A percentile compares a stretch with the other conserved stretches of the same genome.
Conservation (phyloP, 108 stramenopile genomes). For the Conticribra weissflogii region DNA sequence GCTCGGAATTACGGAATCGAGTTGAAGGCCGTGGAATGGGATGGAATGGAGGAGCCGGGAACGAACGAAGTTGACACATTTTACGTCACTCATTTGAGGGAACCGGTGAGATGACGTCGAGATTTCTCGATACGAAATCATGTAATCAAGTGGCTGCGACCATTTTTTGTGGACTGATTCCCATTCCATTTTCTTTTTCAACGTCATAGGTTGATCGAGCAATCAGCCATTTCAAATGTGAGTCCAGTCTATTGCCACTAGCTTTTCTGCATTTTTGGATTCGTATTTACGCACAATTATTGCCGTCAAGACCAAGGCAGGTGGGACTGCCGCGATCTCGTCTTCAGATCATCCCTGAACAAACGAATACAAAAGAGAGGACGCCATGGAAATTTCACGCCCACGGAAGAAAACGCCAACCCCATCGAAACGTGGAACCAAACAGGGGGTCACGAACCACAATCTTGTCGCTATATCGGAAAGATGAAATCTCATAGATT, state of each 20-base stretch:
- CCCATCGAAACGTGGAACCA: slow-evolving; percentile 26
- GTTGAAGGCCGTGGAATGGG: slow-evolving; percentile 19
- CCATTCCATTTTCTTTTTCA: background rate
- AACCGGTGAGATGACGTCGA: slow-evolving; percentile 26
- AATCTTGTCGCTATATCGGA: background rate
- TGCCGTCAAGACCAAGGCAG: slow-evolving; percentile 31
- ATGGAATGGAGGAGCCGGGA: slow-evolving; percentile 28
- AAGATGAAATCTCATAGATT: background rate
- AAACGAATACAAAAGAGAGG: background rate
- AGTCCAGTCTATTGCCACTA: background rate
- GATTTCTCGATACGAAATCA: background rate
- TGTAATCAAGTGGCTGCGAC: background rate
- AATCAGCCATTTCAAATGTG: slow-evolving; percentile 45
- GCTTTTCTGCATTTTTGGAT: background rate
- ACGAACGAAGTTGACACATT: slow-evolving; percentile 24
- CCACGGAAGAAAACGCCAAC: slow-evolving; percentile 30
- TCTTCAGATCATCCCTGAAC: background rate
- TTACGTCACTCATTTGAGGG: slow-evolving; percentile 45
- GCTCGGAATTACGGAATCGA: slow-evolving; percentile 34
- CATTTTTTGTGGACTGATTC: background rate
- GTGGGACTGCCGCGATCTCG: slow-evolving; percentile 31
- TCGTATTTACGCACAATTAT: background rate
- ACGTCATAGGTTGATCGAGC: slow-evolving; percentile 22
- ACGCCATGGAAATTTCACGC: slow-evolving; percentile 23
- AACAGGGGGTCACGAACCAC: slow-evolving; percentile 18